Conservation (phyloP, 768 basidiomycete genomes). For the Epithele typhae region DNA sequence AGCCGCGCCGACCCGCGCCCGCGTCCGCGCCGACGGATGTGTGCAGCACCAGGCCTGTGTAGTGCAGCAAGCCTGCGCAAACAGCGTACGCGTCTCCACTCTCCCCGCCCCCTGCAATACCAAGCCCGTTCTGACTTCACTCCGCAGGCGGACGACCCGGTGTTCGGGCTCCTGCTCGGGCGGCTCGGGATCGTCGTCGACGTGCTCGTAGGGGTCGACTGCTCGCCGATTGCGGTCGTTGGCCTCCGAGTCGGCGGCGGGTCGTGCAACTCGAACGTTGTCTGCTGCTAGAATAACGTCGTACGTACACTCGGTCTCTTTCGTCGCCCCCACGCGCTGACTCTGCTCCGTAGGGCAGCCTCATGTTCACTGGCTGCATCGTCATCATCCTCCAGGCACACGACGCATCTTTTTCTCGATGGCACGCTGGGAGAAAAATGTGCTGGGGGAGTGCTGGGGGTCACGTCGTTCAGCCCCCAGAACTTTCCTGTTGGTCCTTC, state of each 20-base stretch:
- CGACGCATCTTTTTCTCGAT: no score
- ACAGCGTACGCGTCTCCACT: background rate
- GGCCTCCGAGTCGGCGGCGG: conserved; percentile 6
- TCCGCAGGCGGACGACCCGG: conserved; percentile 3
- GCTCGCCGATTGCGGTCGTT: conserved; percentile 14
- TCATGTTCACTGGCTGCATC: conserved; percentile 17
- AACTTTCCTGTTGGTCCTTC: no score
- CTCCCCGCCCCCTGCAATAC: background rate
- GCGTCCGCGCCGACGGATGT: background rate
- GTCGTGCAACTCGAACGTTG: conserved; percentile 1
- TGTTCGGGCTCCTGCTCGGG: conserved; percentile 3
- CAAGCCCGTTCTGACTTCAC: no score
- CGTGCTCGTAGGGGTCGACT: conserved; percentile 11
- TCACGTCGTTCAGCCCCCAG: no score
- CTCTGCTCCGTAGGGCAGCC: conserved; percentile 4
- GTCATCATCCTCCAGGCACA: conserved; percentile 6
- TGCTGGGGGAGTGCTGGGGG: no score
- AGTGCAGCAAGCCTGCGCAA: conserved; percentile 13
- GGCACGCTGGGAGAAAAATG: no score
- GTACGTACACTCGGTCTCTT: background rate
- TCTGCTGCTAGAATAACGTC: conserved; percentile 16
- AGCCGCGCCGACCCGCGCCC: no score
- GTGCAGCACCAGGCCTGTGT: conserved; percentile 11
- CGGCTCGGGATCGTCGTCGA: conserved; percentile 13
- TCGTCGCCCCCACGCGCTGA: no score